Percentiles rank a stretch among this genome's conserved stretches.
Conservation (phyloP, 176 grass and related monocot genomes). For the Ananas comosus region DNA sequence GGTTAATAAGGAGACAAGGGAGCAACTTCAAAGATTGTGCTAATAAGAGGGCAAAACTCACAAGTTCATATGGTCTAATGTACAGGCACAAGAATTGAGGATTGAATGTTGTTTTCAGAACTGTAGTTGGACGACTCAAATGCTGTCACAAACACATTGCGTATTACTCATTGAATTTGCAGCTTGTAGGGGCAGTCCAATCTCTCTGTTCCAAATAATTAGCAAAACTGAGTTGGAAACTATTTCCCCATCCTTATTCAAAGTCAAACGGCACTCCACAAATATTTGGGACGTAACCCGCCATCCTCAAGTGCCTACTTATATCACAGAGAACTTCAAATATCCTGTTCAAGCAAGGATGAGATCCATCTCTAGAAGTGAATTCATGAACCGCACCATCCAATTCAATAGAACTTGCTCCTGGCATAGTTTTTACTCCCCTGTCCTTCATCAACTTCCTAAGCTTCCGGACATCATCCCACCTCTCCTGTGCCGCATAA, state of each 20-base stretch:
- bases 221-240: not conserved
- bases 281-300: conserved; percentile 27
- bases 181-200: not conserved
- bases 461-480: conserved; percentile 56
- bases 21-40: not conserved
- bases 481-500: conserved; percentile 55
- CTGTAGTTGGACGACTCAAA: not conserved
- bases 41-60: conserved; percentile 1
- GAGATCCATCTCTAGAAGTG: conserved; percentile 69
- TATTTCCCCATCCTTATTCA: conserved; percentile 27
- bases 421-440: conserved; percentile 45
- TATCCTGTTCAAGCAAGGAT: conserved; percentile 60
- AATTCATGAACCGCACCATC: conserved; percentile 64
- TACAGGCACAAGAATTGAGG: not conserved
- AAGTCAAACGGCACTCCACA: conserved; percentile 19
- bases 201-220: not conserved
- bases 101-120: not conserved
- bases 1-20: too few relatives aligned
- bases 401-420: conserved; percentile 78
- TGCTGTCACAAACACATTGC: not conserved
- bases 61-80: not conserved
- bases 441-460: conserved; percentile 59
- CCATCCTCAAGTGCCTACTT: conserved; percentile 33
- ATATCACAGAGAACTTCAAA: conserved; percentile 42
- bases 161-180: not conserved